Evolutionary conservation across 768 basidiomycete genomes (phyloP).

Genomic region (Coprinopsis cinerea): DNA sequence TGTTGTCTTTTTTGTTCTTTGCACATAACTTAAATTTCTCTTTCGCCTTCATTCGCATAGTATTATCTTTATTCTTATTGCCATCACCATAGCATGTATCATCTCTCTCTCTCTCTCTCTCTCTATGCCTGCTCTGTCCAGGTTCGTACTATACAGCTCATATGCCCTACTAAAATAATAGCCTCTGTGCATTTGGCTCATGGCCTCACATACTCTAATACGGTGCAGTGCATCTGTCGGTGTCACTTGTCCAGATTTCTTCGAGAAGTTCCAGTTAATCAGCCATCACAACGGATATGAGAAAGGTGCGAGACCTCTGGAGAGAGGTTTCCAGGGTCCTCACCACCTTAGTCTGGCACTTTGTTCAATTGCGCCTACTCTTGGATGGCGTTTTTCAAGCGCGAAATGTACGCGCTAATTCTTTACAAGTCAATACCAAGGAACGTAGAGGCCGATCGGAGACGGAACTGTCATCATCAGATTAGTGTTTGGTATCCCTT

Average conservation of each 20-base stretch:
- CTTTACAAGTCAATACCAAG: too few relatives aligned
- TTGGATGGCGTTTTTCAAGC: too few relatives aligned
- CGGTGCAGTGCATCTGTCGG: too few relatives aligned
- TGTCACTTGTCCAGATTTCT: constrained; percentile 4
- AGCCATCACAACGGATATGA: neutral
- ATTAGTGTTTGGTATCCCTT: too few relatives aligned
- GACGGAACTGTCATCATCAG: too few relatives aligned
- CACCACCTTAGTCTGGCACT: too few relatives aligned
- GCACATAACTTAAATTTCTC: constrained; percentile 19
- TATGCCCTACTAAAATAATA: constrained; percentile 9
- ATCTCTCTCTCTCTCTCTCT: constrained; percentile 9
- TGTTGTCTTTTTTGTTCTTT: constrained; percentile 14
- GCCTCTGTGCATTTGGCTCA: neutral
- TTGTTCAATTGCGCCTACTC: too few relatives aligned
- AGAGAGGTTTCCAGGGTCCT: too few relatives aligned
- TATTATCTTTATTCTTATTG: constrained; percentile 12
- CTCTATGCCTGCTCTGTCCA: neutral
- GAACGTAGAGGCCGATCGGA: too few relatives aligned
- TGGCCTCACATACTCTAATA: neutral
- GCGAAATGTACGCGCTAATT: too few relatives aligned
- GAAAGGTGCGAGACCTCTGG: too few relatives aligned
- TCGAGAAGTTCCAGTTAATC: neutral
- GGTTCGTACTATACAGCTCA: constrained; percentile 4
- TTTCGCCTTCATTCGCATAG: constrained; percentile 13
- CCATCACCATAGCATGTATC: constrained; percentile 19